Evolutionary conservation across 495 filamentous ascomycete genomes (phyloP), one percentile per base, ranked within the genome.

Genomic region (Penicillium argentinense): DNA sequence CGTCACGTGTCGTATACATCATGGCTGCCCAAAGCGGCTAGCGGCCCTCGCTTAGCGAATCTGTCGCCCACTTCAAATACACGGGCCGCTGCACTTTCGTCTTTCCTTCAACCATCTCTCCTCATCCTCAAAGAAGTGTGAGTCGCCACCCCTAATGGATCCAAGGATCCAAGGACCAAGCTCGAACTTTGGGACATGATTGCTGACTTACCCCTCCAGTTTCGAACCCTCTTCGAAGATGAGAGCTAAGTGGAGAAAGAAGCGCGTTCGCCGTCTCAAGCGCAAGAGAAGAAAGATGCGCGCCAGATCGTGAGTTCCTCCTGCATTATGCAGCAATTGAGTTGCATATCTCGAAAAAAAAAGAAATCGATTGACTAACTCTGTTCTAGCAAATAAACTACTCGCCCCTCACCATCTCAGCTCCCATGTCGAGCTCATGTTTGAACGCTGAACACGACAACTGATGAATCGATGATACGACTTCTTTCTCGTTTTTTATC

Each of bases 161-260:
- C 37, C 25, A 16, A 12, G 24, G 18, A 22, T 42, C 4, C 28
- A 21, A 22, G 51, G 27, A 43, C 21, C 34, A 51, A 51, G 33
- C 41, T n/a, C n/a, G n/a, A 49, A 42, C 32, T 47, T n/a, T n/a
- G n/a, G n/a, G 36, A 54, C 43, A n/a, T 23, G 9, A 18, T 21
- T n/a, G n/a, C n/a, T n/a, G n/a, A n/a, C n/a, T n/a, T n/a, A n/a
- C n/a, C n/a, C 14, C 33, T 48, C 56, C 62, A 46, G 55, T 66
- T n/a, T n/a, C n/a, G n/a, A n/a, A n/a, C n/a, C n/a, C n/a, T 68
- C 66, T 68, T 63, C 77, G 83, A 91, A 82, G 83, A 95, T 96
- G 91, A 91, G 91, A 90, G 89, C 88, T 63, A 96, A 96, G 80
- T 96, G 91, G 91, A 90, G 91, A 83, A 97, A 97, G 88, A 97